Evolutionary conservation across 1,284 basidiomycete genomes (phyloP), one percentile per base, ranked within the genome.

Genomic region (Pterulicium gracile): DNA sequence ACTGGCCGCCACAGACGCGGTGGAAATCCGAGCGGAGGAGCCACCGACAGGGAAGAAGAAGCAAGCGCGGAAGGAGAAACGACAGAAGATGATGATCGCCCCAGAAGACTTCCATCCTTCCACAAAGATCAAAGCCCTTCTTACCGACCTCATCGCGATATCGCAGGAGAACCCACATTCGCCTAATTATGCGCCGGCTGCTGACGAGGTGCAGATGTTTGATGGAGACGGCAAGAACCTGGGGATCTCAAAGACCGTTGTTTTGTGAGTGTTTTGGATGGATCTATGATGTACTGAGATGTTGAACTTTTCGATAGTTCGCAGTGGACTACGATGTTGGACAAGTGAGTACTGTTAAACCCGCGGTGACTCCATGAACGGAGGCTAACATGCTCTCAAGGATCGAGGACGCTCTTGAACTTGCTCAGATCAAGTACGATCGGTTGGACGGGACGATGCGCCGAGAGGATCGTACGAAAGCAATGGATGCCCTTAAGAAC

Each of bases 391-490:
- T 40, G 47, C 54, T 51, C 53, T 71, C 3, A 49, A 79, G 89
- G 57, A 78, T 97, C 49, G 92, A 93, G 61, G 92, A 95, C 56
- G 93, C 93, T 23, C 68, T 97, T 24, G 82, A 88, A 53, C 71
- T 78, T 27, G 77, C 81, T 20, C 75, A 77, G 35, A 97, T 97
- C 58, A 76, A 75, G 20, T 95, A 89, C 60, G 86, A 90, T 56
- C 81, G 94, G 39, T 67, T 99, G 24, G 96, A 99, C 64, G 96
- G 96, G 0, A 90, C 89, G 1, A 98, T 98, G 89, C 88, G 88
- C 57, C 86, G 95, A 49, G 93, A 96, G 47, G 90, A 95, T 45
- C 80, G 96, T 17, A 87, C 83, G 7, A 75, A 77, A 48, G 88
- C 95, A 1, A 93, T 98, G 79, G 88, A 94, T 19, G 78, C 82